These are phyloP conservation scores for Salvia splendens DNA, from an alignment of 257 asterid genomes.

Conservation along the genomic window DNA sequence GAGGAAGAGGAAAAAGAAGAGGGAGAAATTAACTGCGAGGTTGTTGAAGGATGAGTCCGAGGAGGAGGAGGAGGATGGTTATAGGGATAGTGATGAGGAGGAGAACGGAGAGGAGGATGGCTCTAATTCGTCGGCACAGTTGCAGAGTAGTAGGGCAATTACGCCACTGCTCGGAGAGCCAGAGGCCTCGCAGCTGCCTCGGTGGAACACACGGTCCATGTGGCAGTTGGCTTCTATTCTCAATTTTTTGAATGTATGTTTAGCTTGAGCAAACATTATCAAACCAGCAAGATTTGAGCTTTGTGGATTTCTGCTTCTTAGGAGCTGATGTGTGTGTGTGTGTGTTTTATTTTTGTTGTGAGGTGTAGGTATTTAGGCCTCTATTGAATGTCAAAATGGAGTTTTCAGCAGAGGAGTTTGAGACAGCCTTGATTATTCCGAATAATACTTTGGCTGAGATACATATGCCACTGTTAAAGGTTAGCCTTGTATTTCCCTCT, in stretches of 20 bases:
- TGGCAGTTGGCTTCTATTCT: conserved; percentile 98
- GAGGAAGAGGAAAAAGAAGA: conserved; percentile 65
- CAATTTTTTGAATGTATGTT: conserved; percentile 90
- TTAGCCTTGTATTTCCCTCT: conserved; percentile 6
- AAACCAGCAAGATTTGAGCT: conserved; percentile 22
- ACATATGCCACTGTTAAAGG: conserved; percentile 92
- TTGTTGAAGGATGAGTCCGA: conserved; percentile 67
- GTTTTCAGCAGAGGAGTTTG: conserved; percentile 93
- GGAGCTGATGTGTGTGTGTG: conserved; percentile 27
- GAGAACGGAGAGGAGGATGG: conserved; percentile 36
- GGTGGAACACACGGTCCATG: conserved; percentile 91
- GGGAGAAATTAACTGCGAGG: conserved; percentile 59
- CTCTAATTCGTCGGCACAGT: conserved; percentile 38
- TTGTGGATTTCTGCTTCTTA: conserved; percentile 27
- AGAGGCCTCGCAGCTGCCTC: conserved; percentile 84
- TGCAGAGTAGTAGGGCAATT: conserved; percentile 58
- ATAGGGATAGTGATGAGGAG: conserved; percentile 41
- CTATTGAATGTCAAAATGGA: conserved; percentile 89
- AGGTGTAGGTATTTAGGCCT: conserved; percentile 86
- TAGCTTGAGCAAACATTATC: background rate
- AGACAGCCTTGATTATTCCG: conserved; percentile 91
- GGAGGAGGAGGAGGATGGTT: conserved; percentile 51
- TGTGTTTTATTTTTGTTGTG: conserved; percentile 30
- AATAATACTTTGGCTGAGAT: conserved; percentile 84
- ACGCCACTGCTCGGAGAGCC: conserved; percentile 81